A percentile compares a stretch with the other conserved stretches of the same genome.
Evolutionary conservation across 306 rosid genomes (phyloP).

Genomic region (Glycyrrhiza uralensis): DNA sequence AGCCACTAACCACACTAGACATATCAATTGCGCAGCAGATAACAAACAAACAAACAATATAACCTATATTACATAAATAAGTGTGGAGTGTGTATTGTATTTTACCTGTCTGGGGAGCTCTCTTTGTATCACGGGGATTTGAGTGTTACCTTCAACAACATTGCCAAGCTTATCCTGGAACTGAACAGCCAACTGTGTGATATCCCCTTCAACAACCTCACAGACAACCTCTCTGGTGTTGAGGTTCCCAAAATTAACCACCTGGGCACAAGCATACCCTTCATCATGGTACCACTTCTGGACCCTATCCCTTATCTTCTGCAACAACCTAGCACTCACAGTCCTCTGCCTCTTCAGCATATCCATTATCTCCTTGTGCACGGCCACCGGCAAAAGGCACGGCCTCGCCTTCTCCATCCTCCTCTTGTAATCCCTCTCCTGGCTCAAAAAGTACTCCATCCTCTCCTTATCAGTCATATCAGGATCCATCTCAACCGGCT

Average conservation of each 20-base stretch:
- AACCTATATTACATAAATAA: not conserved
- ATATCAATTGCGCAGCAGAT: not conserved
- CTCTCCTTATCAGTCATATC: slow-evolving; percentile 97
- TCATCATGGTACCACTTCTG: slow-evolving; percentile 97
- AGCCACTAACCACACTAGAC: not conserved
- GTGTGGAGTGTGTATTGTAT: not conserved
- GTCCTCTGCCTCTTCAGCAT: slow-evolving; percentile 70
- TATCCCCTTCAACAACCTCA: slow-evolving; percentile 98
- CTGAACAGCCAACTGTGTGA: slow-evolving; percentile 72
- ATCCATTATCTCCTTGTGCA: slow-evolving; percentile 57
- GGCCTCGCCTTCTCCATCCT: slow-evolving; percentile 76
- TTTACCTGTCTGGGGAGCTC: slow-evolving; percentile 86
- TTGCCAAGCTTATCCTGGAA: slow-evolving; percentile 93
- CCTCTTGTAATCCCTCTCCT: slow-evolving; percentile 86
- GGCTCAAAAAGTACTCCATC: slow-evolving; percentile 59
- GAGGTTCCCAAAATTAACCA: slow-evolving; percentile 89
- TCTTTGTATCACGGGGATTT: slow-evolving; percentile 66
- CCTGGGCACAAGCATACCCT: slow-evolving; percentile 96
- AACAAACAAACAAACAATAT: not conserved
- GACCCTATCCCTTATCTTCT: slow-evolving; percentile 86
- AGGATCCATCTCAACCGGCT: slow-evolving; percentile 78
- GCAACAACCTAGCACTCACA: slow-evolving; percentile 88
- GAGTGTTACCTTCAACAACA: slow-evolving; percentile 90
- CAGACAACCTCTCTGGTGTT: slow-evolving; percentile 94
- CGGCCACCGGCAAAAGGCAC: slow-evolving; percentile 63